Evolutionary conservation across 2,329 filamentous ascomycete species (phyloP), one percentile per base, ranked within the genome.

Genomic region (Ceratocystis colombiana): DNA sequence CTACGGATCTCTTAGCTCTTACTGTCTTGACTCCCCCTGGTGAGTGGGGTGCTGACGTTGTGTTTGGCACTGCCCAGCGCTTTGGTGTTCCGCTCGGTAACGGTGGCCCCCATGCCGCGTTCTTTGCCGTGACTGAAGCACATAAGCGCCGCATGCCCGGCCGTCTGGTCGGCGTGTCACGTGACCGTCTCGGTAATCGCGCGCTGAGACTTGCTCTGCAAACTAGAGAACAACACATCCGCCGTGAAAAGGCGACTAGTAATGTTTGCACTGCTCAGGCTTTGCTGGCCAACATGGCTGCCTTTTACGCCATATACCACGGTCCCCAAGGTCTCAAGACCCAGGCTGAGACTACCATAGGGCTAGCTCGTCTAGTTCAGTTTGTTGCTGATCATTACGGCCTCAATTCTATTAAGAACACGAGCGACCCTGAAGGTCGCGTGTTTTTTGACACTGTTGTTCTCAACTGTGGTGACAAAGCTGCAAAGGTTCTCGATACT

Each of bases 191-290:
- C 4, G 93, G 93, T 6, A 84, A 89, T 69, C 86, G 83, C 12
- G 93, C 92, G 4, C 86, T 95, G 70, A 83, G 93, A 71, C 78
- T 96, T 73, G 89, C 93, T 20, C 79, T 96, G 64, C 93, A 97
- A 77, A 96, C 93, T 8, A 83, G 93, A 71, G 93, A 97, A 77
- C 93, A 97, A 78, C 93, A 97, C 75, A 96, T 97, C 74, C 84
- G 93, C 70, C 84, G 93, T 72, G 93, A 97, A 75, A 96, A 96
- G 82, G 93, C 93, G 1, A 97, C 93, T 1, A 96, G 91, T 79
- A 97, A 97, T 73, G 92, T 96, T 68, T 97, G 93, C 79, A 97
- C 93, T 1, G 92, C 93, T 1, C 93, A 97, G 77, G 93, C 93
- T 7, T 79, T 97, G 30, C 80, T 96, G 64, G 93, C 93, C 46